A percentile compares a stretch with the other conserved stretches of the same genome.
phyloP scores from a whole-genome alignment of 345 rosid species.

The Litchi chinensis region DNA sequence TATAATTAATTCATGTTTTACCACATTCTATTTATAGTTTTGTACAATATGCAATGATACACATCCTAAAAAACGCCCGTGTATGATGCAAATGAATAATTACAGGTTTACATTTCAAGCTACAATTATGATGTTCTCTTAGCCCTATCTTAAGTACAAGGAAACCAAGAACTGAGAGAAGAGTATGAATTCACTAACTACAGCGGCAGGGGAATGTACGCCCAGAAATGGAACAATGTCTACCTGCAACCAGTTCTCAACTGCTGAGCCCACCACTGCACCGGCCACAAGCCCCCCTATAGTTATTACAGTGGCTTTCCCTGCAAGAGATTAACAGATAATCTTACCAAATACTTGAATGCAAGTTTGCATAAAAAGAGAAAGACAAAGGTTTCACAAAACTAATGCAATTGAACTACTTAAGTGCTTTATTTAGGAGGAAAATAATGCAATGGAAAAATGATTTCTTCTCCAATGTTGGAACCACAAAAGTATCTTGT shows the following conservation, averaged over 20 bases:
- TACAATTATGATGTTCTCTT: constrained; percentile 18
- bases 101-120: constrained; percentile 38
- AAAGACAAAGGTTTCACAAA: not conserved
- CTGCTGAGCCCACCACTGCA: constrained; percentile 88
- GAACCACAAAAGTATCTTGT: not conserved
- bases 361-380: constrained; percentile 2
- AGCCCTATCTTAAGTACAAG: constrained; percentile 66
- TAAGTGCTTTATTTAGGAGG: not conserved
- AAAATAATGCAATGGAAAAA: not conserved
- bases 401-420: not conserved
- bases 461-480: not conserved
- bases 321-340: constrained; percentile 37
- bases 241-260: constrained; percentile 94
- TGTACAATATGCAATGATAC: constrained; percentile 54
- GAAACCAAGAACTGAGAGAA: constrained; percentile 87
- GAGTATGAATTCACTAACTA: constrained; percentile 83
- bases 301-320: constrained; percentile 84
- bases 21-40: constrained; percentile 37
- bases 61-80: constrained; percentile 47
- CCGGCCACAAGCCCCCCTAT: constrained; percentile 94
- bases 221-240: constrained; percentile 91
- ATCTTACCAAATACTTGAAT: not conserved
- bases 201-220: constrained; percentile 78
- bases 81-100: constrained; percentile 52
- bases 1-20: constrained; percentile 7